Percentiles rank a stretch among this genome's conserved stretches.
Conservation (phyloP, 257 asterid species). For the Primulina huaijiensis region DNA sequence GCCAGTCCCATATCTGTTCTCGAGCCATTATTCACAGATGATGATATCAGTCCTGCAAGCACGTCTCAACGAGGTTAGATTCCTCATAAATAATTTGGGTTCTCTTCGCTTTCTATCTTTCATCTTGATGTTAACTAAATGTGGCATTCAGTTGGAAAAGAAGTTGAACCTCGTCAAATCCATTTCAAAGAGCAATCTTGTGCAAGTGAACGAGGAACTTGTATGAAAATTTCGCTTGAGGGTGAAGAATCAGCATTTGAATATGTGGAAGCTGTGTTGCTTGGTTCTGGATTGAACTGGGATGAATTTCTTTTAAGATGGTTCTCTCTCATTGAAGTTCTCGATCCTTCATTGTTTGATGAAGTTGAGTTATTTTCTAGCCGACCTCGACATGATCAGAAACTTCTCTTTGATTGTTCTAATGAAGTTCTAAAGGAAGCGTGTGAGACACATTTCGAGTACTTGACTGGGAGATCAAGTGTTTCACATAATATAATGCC, state of each 20-base stretch:
- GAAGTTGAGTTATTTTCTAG: constrained; percentile 91
- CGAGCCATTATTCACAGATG: constrained; percentile 74
- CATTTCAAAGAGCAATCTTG: constrained; percentile 61
- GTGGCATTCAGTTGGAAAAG: constrained; percentile 49
- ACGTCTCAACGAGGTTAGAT: constrained; percentile 59
- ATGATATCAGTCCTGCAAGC: constrained; percentile 79
- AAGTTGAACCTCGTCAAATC: constrained; percentile 66
- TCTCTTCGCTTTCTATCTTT: constrained; percentile 14
- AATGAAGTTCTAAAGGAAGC: constrained; percentile 64
- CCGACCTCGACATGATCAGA: constrained; percentile 65
- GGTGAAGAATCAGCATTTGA: constrained; percentile 96
- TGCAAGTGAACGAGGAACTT: constrained; percentile 43
- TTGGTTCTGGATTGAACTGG: constrained; percentile 96
- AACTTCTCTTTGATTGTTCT: constrained; percentile 76
- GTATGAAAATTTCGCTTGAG: constrained; percentile 54
- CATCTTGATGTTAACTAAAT: constrained; percentile 25
- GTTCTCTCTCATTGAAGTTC: constrained; percentile 65
- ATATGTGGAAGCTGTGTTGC: constrained; percentile 93
- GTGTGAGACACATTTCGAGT: constrained; percentile 59
- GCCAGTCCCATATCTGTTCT: constrained; percentile 95
- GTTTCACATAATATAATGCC: constrained; percentile 35
- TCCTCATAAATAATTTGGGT: constrained; percentile 12
- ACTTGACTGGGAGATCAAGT: constrained; percentile 34
- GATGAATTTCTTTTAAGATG: constrained; percentile 75
- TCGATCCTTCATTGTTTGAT: constrained; percentile 68